Evolutionary conservation across 2,329 filamentous ascomycete genomes (phyloP).

Genomic region (Scedosporium aurantiacum): DNA sequence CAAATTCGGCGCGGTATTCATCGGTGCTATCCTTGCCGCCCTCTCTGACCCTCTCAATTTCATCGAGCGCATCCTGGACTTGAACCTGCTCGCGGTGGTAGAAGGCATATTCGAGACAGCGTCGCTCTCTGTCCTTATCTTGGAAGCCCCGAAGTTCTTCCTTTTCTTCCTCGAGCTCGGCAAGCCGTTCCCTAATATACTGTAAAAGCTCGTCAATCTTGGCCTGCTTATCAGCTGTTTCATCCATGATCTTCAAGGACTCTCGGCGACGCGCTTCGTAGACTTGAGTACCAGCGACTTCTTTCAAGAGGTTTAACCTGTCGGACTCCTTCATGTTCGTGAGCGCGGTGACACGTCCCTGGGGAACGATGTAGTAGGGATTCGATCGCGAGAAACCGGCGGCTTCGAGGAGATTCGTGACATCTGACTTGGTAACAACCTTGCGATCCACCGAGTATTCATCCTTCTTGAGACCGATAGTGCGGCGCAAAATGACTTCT

Average conservation of each 20-base stretch:
- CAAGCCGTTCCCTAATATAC: slow-evolving; percentile 82
- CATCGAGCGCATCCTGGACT: slow-evolving; percentile 65
- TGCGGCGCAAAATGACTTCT: slow-evolving; percentile 81
- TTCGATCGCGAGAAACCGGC: slow-evolving; percentile 96
- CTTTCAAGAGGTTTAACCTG: slow-evolving; percentile 80
- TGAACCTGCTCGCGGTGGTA: slow-evolving; percentile 81
- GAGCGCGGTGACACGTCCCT: slow-evolving; percentile 87
- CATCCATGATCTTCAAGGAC: slow-evolving; percentile 91
- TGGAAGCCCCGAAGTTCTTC: slow-evolving; percentile 90
- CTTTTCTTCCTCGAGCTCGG: slow-evolving; percentile 91
- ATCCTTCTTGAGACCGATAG: slow-evolving; percentile 95
- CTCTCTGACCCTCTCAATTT: slow-evolving; percentile 70
- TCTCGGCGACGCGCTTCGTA: slow-evolving; percentile 89
- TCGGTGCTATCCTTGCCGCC: slow-evolving; percentile 78
- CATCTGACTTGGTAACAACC: slow-evolving; percentile 86
- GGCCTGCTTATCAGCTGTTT: slow-evolving; percentile 85
- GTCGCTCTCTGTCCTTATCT: slow-evolving; percentile 83
- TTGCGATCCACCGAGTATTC: slow-evolving; percentile 97
- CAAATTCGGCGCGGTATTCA: slow-evolving; percentile 64
- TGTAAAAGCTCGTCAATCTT: slow-evolving; percentile 90
- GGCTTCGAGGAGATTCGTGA: slow-evolving; percentile 89
- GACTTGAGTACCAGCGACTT: slow-evolving; percentile 95
- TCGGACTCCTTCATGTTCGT: slow-evolving; percentile 99
- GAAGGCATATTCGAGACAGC: slow-evolving; percentile 89
- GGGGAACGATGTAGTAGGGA: slow-evolving; percentile 97